phyloP scores from a whole-genome alignment of 495 filamentous ascomycete genomes.

The Aspergillus funiculosus region DNA sequence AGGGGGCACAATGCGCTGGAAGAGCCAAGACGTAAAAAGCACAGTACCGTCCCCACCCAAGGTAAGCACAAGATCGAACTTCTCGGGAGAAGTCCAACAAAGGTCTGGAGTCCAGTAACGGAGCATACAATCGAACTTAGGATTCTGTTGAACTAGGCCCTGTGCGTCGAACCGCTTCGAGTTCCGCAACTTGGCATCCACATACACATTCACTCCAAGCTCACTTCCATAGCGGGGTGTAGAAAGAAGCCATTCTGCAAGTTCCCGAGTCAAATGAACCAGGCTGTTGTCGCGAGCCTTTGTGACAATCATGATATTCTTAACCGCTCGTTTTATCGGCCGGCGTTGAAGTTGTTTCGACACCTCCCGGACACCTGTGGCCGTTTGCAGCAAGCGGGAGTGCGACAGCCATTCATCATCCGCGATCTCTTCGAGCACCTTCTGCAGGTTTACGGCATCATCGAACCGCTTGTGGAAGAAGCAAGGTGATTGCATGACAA shows the following conservation, averaged over 20 bases:
- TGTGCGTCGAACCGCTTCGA: slow-evolving; percentile 82
- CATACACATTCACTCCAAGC: slow-evolving; percentile 82
- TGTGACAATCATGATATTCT: slow-evolving; percentile 92
- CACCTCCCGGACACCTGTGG: slow-evolving; percentile 88
- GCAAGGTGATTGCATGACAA: slow-evolving; percentile 79
- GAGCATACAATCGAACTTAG: slow-evolving; percentile 70
- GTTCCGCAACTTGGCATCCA: slow-evolving; percentile 81
- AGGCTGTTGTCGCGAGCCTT: slow-evolving; percentile 90
- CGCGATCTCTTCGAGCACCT: slow-evolving; percentile 86
- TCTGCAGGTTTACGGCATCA: slow-evolving; percentile 90
- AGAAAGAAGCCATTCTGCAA: slow-evolving; percentile 78
- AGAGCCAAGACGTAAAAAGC: slow-evolving; percentile 87
- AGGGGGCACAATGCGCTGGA: slow-evolving; percentile 87
- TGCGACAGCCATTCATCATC: slow-evolving; percentile 89
- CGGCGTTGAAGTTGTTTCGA: slow-evolving; percentile 86
- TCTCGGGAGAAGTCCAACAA: slow-evolving; percentile 82
- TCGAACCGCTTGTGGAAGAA: slow-evolving; percentile 97
- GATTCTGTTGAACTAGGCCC: slow-evolving; percentile 62
- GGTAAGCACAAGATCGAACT: slow-evolving; percentile 87
- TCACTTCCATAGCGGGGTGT: slow-evolving; percentile 79
- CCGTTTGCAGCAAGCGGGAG: slow-evolving; percentile 87
- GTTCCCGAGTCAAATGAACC: slow-evolving; percentile 75
- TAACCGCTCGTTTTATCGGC: slow-evolving; percentile 80
- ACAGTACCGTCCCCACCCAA: slow-evolving; percentile 92
- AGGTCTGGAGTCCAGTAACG: slow-evolving; percentile 92